phyloP scores from a whole-genome alignment of 2,329 filamentous ascomycete species.

The Arthrobotrys iridis region DNA sequence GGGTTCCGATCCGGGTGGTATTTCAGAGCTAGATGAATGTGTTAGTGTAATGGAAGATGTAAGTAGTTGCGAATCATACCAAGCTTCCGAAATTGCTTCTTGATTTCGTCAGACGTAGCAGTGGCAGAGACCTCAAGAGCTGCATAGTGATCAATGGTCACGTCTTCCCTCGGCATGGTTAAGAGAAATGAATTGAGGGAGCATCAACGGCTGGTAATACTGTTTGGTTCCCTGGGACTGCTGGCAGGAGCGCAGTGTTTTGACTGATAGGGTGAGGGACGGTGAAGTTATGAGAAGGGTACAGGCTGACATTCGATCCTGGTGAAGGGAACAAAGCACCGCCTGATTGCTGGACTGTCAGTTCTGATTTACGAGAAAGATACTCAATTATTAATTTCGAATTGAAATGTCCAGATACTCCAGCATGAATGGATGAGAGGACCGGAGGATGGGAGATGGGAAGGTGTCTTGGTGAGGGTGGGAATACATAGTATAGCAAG shows the following conservation, averaged over 20 bases:
- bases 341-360: background rate
- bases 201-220: slow-evolving; percentile 15
- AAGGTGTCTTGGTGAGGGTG: background rate
- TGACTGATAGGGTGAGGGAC: background rate
- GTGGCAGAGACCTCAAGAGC: slow-evolving; percentile 77
- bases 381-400: no score
- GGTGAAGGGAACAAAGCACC: background rate
- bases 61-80: slow-evolving; percentile 64
- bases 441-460: background rate
- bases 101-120: slow-evolving; percentile 78
- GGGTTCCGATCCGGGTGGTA: slow-evolving; percentile 91
- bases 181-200: background rate
- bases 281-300: background rate
- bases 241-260: background rate
- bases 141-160: slow-evolving; percentile 81
- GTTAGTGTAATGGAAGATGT: slow-evolving; percentile 49
- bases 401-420: no score
- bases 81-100: slow-evolving; percentile 85
- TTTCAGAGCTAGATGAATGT: slow-evolving; percentile 71
- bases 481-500: no score
- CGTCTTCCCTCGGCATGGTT: slow-evolving; percentile 63
- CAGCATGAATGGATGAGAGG: no score
- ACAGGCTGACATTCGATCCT: slow-evolving; percentile 11
- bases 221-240: background rate
- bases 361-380: no score